phyloP scores from a whole-genome alignment of 2,329 filamentous ascomycete genomes.

The Thelonectria blattea region DNA sequence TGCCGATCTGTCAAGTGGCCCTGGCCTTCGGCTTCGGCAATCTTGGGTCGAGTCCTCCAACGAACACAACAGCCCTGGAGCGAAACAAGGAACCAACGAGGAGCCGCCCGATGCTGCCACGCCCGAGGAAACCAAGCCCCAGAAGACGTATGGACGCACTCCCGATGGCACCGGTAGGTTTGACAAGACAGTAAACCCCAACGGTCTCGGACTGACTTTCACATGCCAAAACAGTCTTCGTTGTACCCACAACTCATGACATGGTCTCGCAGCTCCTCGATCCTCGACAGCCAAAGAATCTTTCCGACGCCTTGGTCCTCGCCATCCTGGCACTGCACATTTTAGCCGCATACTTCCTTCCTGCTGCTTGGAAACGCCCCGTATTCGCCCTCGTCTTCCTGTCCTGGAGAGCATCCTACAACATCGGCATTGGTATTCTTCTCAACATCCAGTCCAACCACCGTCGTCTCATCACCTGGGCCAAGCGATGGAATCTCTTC shows the following conservation, averaged over 20 bases:
- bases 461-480: conserved; percentile 85
- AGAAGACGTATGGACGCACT: conserved; percentile 89
- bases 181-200: conserved; percentile 27
- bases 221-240: conserved; percentile 72
- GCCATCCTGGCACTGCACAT: conserved; percentile 79
- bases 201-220: conserved; percentile 32
- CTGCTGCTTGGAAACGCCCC: conserved; percentile 71
- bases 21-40: conserved; percentile 42
- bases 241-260: conserved; percentile 94
- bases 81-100: conserved; percentile 21
- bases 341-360: conserved; percentile 74
- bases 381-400: conserved; percentile 84
- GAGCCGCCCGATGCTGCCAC: conserved; percentile 23
- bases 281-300: conserved; percentile 92
- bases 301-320: conserved; percentile 84
- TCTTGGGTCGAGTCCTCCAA: conserved; percentile 27
- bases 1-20: conserved; percentile 36
- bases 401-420: conserved; percentile 93
- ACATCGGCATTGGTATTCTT: conserved; percentile 89
- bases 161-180: conserved; percentile 86
- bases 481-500: conserved; percentile 84
- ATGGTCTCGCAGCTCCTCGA: conserved; percentile 98
- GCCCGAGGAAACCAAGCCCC: conserved; percentile 43
- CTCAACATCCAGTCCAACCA: conserved; percentile 90
- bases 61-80: conserved; percentile 24